Evolutionary conservation across 2,329 filamentous ascomycete genomes (phyloP).

Genomic region (Colletotrichum zoysiae): DNA sequence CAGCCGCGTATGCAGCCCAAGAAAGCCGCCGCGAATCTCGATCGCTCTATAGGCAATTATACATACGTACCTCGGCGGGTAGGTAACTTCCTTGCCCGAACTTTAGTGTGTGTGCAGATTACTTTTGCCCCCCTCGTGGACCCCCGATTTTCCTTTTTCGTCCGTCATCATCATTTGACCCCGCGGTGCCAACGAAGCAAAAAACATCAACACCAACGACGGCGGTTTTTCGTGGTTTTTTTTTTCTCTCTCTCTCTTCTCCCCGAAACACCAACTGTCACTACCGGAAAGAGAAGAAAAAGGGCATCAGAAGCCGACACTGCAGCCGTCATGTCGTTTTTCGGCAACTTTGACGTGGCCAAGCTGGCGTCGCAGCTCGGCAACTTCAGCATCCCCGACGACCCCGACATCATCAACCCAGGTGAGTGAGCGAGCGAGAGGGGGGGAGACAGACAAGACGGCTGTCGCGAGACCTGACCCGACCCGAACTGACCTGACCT

Average conservation of each 20-base stretch:
- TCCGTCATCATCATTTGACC: conserved; percentile 31
- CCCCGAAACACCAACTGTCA: conserved; percentile 11
- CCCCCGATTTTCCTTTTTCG: neutral
- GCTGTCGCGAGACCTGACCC: neutral
- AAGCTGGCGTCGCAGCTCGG: conserved; percentile 54
- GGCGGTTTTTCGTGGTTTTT: too few relatives aligned
- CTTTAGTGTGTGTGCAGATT: too few relatives aligned
- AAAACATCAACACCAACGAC: neutral
- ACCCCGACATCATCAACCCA: conserved; percentile 51
- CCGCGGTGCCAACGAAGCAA: conserved; percentile 2
- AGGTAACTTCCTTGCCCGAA: neutral
- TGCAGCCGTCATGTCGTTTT: conserved; percentile 25
- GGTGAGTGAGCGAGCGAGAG: conserved; percentile 34
- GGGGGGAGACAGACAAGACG: too few relatives aligned
- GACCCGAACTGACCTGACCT: neutral
- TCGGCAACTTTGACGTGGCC: conserved; percentile 45
- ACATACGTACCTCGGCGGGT: neutral
- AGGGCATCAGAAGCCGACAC: neutral
- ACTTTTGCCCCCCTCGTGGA: conserved; percentile 19
- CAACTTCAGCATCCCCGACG: conserved; percentile 51
- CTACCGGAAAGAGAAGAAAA: conserved; percentile 12
- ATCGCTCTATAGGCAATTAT: neutral
- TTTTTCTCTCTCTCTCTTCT: neutral
- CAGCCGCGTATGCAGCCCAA: conserved; percentile 28
- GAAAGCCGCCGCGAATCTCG: conserved; percentile 32